Conservation (phyloP, 345 rosid genomes). For the Draba incana region DNA sequence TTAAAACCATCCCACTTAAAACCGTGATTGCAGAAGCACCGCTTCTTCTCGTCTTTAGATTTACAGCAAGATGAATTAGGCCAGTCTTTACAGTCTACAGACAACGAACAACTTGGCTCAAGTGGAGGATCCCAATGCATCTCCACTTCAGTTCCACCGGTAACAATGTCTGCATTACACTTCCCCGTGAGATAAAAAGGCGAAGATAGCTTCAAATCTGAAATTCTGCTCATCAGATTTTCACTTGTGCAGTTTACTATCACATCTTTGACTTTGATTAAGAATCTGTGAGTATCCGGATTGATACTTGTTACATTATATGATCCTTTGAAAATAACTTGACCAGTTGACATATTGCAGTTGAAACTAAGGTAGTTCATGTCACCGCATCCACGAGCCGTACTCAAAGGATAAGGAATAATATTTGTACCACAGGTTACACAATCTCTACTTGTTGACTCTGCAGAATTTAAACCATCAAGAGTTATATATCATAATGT, state of each 20-base stretch:
- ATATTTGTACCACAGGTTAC: conserved; percentile 52
- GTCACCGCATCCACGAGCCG: conserved; percentile 62
- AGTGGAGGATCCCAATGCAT: conserved; percentile 58
- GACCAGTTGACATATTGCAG: conserved; percentile 53
- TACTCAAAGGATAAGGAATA: conserved; percentile 71
- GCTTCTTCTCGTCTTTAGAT: conserved; percentile 40
- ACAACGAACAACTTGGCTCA: conserved; percentile 55
- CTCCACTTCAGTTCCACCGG: conserved; percentile 50
- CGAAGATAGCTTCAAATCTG: conserved; percentile 37
- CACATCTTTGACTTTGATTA: conserved; percentile 40
- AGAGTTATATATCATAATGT: background rate
- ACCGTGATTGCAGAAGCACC: conserved; percentile 53
- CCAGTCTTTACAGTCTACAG: conserved; percentile 64
- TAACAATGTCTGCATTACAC: conserved; percentile 42
- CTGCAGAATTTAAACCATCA: conserved; percentile 42
- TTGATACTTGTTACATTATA: conserved; percentile 53
- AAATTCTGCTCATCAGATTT: conserved; percentile 9
- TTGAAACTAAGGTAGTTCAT: conserved; percentile 53
- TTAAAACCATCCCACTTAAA: conserved; percentile 51
- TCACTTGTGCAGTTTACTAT: conserved; percentile 32
- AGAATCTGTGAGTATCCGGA: conserved; percentile 43
- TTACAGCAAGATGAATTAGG: conserved; percentile 53
- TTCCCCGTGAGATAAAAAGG: conserved; percentile 47
- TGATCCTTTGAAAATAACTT: conserved; percentile 46
- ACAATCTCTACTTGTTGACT: conserved; percentile 50